Conservation (phyloP, 1,139 yeast genomes). For the Taphrina pruni region DNA sequence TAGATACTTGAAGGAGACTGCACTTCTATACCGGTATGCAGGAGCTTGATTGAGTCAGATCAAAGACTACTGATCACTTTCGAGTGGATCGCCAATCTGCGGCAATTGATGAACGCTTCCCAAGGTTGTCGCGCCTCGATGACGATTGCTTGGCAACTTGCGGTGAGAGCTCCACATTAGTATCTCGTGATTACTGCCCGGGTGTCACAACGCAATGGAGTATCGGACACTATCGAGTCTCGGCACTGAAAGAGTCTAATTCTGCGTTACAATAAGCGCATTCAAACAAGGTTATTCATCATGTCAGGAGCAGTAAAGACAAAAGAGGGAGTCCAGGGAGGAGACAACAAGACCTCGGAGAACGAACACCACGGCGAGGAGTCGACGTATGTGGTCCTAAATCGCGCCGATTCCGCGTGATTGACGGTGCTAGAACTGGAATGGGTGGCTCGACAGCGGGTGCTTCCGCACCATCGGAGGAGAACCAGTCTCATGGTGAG, state of each 20-base stretch:
- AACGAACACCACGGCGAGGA: constrained; percentile 34
- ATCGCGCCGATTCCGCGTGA: neutral
- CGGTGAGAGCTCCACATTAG: neutral
- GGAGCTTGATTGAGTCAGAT: neutral
- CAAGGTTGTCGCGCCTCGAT: neutral
- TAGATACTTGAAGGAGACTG: too few species aligned
- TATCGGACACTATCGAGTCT: too few species aligned
- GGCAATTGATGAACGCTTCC: neutral
- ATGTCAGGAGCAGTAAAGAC: constrained; percentile 33
- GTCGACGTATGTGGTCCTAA: constrained; percentile 4
- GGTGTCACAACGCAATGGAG: neutral
- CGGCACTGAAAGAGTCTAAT: too few species aligned
- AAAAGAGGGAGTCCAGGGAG: constrained; percentile 21
- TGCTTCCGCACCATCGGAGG: constrained; percentile 21
- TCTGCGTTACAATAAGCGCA: neutral
- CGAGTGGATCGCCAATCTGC: neutral
- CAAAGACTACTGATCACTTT: neutral
- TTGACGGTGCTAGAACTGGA: constrained; percentile 7
- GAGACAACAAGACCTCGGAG: constrained; percentile 8
- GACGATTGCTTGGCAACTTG: neutral
- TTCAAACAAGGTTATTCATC: neutral
- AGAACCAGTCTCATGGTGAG: constrained; percentile 27
- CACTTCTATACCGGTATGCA: neutral
- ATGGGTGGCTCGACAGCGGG: constrained; percentile 32
- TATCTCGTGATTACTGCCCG: neutral